Conservation (phyloP, 495 filamentous ascomycete species). For the Pyrenula massariospora region DNA sequence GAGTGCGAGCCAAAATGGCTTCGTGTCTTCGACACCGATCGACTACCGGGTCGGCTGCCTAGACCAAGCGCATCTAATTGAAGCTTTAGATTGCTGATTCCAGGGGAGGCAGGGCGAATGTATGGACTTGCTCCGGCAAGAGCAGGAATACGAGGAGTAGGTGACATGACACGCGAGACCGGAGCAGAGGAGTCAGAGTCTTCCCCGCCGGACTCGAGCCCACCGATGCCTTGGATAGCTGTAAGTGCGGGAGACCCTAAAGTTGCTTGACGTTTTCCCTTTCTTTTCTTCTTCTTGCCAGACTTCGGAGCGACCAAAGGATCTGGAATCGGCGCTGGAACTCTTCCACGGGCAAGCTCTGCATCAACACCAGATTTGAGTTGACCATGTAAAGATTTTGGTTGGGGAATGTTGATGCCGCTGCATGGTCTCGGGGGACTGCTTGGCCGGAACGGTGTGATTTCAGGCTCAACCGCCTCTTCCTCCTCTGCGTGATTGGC, state of each 20-base stretch:
- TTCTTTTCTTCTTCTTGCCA: slow-evolving; percentile 39
- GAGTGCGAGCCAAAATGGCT: slow-evolving; percentile 29
- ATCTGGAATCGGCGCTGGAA: slow-evolving; percentile 1
- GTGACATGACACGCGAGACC: slow-evolving; percentile 32
- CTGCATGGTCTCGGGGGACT: slow-evolving; percentile 2
- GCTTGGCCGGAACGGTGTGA: neutral
- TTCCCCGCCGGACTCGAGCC: slow-evolving; percentile 72
- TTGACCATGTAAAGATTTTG: neutral
- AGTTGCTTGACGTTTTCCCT: slow-evolving; percentile 27
- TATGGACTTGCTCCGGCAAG: slow-evolving; percentile 36
- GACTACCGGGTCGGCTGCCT: slow-evolving; percentile 21
- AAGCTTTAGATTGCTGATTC: slow-evolving; percentile 68
- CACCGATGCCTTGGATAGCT: slow-evolving; percentile 75
- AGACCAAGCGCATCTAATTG: slow-evolving; percentile 60
- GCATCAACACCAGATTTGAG: slow-evolving; percentile 3
- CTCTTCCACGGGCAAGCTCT: neutral
- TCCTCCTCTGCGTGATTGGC: slow-evolving; percentile 8
- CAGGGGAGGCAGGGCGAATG: slow-evolving; percentile 49
- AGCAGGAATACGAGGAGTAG: slow-evolving; percentile 14
- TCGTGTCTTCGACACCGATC: slow-evolving; percentile 6
- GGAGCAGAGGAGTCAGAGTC: slow-evolving; percentile 61
- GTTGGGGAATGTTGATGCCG: neutral
- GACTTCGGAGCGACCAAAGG: neutral
- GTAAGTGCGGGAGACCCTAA: slow-evolving; percentile 51
- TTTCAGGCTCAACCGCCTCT: slow-evolving; percentile 6